phyloP scores from a whole-genome alignment of 2,329 filamentous ascomycete species.

The Emericellopsis atlantica region DNA sequence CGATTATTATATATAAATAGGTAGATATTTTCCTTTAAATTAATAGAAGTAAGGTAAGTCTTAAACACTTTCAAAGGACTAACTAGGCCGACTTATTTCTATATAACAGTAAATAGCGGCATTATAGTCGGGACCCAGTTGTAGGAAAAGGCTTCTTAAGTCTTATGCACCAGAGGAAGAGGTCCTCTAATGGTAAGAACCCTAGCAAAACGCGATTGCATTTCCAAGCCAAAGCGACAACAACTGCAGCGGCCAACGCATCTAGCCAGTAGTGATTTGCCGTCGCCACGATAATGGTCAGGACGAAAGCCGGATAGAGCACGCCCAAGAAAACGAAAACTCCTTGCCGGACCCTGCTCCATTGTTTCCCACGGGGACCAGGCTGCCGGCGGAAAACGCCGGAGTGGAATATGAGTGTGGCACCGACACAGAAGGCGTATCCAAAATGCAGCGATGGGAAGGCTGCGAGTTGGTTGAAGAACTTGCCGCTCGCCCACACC shows the following conservation, averaged over 20 bases:
- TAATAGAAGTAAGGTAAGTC: too few relatives aligned
- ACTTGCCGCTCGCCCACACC: conserved; percentile 34
- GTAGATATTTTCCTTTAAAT: too few relatives aligned
- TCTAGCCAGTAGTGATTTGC: conserved; percentile 65
- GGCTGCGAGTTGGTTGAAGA: conserved; percentile 50
- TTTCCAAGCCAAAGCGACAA: conserved; percentile 53
- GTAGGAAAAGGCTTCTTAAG: conserved; percentile 53
- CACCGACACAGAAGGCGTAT: conserved; percentile 59
- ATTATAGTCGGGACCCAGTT: conserved; percentile 12
- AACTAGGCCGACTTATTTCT: too few relatives aligned
- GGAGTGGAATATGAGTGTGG: conserved; percentile 47
- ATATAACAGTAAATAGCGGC: too few relatives aligned
- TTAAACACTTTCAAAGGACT: too few relatives aligned
- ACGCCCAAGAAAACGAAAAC: conserved; percentile 35
- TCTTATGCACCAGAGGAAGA: conserved; percentile 49
- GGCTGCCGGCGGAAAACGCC: conserved; percentile 46
- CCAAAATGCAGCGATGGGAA: conserved; percentile 69
- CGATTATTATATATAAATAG: too few relatives aligned
- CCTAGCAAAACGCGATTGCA: conserved; percentile 43
- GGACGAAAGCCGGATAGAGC: conserved; percentile 50
- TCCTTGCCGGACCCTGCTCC: conserved; percentile 14
- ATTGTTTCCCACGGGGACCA: conserved; percentile 38
- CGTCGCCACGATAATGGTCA: conserved; percentile 56
- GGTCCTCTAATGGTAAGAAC: conserved; percentile 52
- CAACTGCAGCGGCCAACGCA: conserved; percentile 52